Conservation (phyloP, 2,329 filamentous ascomycete species). For the Stachybotrys chartarum region DNA sequence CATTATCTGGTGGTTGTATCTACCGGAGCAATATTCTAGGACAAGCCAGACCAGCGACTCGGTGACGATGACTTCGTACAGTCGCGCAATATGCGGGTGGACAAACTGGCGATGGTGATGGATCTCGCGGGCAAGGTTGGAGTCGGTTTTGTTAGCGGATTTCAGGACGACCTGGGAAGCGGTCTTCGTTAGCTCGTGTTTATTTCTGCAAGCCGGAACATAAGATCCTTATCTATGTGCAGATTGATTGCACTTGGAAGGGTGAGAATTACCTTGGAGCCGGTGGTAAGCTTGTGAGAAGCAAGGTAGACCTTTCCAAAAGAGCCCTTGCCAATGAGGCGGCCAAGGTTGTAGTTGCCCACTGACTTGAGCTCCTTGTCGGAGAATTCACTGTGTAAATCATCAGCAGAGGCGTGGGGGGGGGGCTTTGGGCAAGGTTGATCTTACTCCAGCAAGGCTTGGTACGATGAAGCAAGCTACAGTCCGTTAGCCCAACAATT, state of each 20-base stretch:
- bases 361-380: conserved; percentile 86
- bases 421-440: conserved; percentile 1
- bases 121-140: conserved; percentile 93
- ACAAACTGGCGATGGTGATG: conserved; percentile 98
- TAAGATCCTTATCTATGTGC: background rate
- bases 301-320: conserved; percentile 98
- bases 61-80: conserved; percentile 98
- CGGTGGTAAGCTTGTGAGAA: conserved; percentile 94
- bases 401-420: background rate
- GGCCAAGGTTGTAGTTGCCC: conserved; percentile 88
- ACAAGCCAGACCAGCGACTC: conserved; percentile 94
- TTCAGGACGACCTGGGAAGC: conserved; percentile 81
- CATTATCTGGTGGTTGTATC: conserved; percentile 7
- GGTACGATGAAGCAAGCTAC: conserved; percentile 93
- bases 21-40: conserved; percentile 91
- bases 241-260: background rate
- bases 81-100: conserved; percentile 90
- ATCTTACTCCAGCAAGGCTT: conserved; percentile 86
- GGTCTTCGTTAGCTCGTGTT: background rate
- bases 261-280: conserved; percentile 67
- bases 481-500: background rate
- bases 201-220: background rate
- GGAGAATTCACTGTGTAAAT: conserved; percentile 75
- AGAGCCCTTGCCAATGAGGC: conserved; percentile 91
- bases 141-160: conserved; percentile 91